Percentiles rank a stretch among this genome's conserved stretches.
These are phyloP conservation scores for Syzygium malaccense DNA, from an alignment of 441 rosid genomes.

Conservation along the genomic window DNA sequence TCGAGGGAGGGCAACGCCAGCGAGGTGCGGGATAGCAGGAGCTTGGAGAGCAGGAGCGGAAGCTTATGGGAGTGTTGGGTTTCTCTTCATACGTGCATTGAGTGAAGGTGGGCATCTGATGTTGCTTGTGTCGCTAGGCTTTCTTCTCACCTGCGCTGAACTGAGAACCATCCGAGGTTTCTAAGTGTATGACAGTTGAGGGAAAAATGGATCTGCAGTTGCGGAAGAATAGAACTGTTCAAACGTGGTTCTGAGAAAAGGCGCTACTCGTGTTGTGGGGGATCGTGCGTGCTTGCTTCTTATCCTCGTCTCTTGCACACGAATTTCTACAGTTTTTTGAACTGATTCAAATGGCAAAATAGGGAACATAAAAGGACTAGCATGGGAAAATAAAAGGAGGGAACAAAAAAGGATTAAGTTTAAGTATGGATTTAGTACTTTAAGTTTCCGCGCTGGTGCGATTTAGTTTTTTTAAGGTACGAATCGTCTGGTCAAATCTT, in stretches of 20 bases:
- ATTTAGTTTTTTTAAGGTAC: not conserved
- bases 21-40: not conserved
- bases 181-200: not conserved
- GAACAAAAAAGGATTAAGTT: not conserved
- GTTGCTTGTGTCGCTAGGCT: not conserved
- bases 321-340: not conserved
- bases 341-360: not conserved
- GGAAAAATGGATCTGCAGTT: not conserved
- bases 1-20: not conserved
- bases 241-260: not conserved
- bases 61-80: not conserved
- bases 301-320: not conserved
- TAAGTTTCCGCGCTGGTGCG: not conserved
- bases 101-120: not conserved
- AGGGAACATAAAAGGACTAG: not conserved
- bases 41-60: not conserved
- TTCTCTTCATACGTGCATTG: not conserved
- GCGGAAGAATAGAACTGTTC: not conserved
- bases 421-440: not conserved
- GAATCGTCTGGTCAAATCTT: not conserved
- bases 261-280: not conserved
- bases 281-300: not conserved
- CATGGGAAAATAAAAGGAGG: not conserved
- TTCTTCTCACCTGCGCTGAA: not conserved
- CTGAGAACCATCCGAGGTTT: not conserved